Evolutionary conservation across 192 early-diverging fungal species (phyloP).

Genomic region (Entomortierella chlamydospora): DNA sequence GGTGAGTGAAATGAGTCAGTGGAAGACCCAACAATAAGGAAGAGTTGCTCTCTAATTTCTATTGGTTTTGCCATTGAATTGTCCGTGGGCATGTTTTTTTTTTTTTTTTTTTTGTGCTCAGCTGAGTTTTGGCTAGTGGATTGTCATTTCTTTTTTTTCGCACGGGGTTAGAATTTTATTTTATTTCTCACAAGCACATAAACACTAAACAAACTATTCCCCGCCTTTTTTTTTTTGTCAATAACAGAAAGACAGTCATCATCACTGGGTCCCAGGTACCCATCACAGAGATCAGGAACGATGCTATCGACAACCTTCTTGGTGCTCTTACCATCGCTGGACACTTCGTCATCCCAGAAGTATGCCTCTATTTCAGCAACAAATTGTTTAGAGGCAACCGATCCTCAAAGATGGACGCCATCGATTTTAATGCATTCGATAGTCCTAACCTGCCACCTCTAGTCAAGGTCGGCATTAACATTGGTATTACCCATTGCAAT

Average conservation of each 20-base stretch:
- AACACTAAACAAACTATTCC: constrained; percentile 6
- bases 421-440: constrained; percentile 87
- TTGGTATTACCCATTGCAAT: constrained; percentile 59
- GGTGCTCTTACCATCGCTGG: constrained; percentile 98
- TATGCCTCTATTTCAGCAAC: constrained; percentile 93
- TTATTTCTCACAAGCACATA: background rate
- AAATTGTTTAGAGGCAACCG: constrained; percentile 95
- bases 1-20: constrained; percentile 61
- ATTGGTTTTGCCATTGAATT: background rate
- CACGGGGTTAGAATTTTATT: constrained; percentile 12
- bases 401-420: constrained; percentile 79
- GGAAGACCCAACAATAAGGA: background rate
- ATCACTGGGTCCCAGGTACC: constrained; percentile 98
- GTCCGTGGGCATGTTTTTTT: background rate
- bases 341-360: constrained; percentile 97
- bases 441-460: constrained; percentile 91
- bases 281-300: constrained; percentile 96
- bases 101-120: too few species aligned
- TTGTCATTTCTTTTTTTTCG: constrained; percentile 8
- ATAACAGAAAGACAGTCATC: constrained; percentile 89
- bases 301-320: constrained; percentile 96
- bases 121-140: background rate
- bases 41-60: background rate
- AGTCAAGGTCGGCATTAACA: constrained; percentile 97
- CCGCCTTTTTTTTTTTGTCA: constrained; percentile 22